Evolutionary conservation across 306 rosid genomes (phyloP).

Genomic region (Cucurbita argyrosperma): DNA sequence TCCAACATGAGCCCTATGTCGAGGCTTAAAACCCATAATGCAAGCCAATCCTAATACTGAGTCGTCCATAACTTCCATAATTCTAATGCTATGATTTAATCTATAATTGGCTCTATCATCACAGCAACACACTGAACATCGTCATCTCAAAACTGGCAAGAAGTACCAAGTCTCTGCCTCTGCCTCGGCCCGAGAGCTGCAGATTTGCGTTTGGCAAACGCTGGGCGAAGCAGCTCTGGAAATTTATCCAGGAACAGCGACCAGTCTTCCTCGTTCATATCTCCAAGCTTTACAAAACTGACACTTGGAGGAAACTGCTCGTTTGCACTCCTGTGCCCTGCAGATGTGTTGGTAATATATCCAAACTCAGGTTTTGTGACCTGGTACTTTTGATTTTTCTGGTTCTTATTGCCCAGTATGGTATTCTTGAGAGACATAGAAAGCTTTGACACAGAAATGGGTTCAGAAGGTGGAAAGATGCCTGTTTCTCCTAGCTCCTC

Average conservation of each 20-base stretch:
- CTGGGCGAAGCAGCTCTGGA: constrained; percentile 59
- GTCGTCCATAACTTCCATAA: neutral
- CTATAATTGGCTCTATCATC: constrained; percentile 19
- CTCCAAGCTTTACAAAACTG: constrained; percentile 71
- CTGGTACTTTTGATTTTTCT: constrained; percentile 17
- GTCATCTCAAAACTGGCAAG: constrained; percentile 92
- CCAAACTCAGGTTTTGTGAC: constrained; percentile 46
- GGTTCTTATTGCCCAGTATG: constrained; percentile 38
- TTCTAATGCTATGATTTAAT: neutral
- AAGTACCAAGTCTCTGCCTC: constrained; percentile 94
- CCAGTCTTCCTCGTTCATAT: constrained; percentile 77
- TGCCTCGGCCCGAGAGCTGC: constrained; percentile 63
- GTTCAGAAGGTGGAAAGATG: constrained; percentile 14
- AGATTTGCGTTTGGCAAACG: constrained; percentile 50
- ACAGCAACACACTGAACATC: constrained; percentile 19
- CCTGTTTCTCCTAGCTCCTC: constrained; percentile 27
- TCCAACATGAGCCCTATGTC: neutral
- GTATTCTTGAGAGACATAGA: constrained; percentile 52
- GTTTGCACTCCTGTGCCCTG: constrained; percentile 83
- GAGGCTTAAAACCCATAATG: constrained; percentile 15
- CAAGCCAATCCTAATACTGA: constrained; percentile 18
- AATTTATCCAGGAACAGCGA: constrained; percentile 57
- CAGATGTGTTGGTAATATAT: constrained; percentile 35
- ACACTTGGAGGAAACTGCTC: constrained; percentile 86
- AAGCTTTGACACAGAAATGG: constrained; percentile 32